These are phyloP conservation scores for Fusarium sp. DNA, from an alignment of 2,329 filamentous ascomycete genomes.

Conservation along the genomic window DNA sequence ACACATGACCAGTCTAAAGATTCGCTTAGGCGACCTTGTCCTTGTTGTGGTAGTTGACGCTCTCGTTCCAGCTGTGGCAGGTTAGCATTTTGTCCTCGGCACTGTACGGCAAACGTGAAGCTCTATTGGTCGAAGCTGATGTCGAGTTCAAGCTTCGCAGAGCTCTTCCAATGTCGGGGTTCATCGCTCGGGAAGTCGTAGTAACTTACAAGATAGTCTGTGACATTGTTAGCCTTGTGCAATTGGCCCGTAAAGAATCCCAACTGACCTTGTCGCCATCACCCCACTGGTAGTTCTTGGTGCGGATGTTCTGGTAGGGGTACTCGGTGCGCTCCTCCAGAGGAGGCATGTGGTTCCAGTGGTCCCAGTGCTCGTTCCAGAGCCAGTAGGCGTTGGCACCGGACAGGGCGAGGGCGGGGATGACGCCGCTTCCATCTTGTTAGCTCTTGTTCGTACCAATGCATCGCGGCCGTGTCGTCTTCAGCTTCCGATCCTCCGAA, in stretches of 20 bases:
- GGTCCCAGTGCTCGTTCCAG: constrained; percentile 97
- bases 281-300: constrained; percentile 96
- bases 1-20: constrained; percentile 25
- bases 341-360: constrained; percentile 86
- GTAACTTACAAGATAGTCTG: constrained; percentile 66
- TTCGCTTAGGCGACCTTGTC: constrained; percentile 71
- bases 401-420: constrained; percentile 79
- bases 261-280: constrained; percentile 88
- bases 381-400: constrained; percentile 87
- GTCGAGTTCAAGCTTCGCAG: constrained; percentile 11
- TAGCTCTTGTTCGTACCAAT: constrained; percentile 28
- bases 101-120: background rate
- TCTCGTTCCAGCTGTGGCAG: constrained; percentile 84
- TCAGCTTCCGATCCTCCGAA: constrained; percentile 28
- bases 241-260: background rate
- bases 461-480: constrained; percentile 16
- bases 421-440: constrained; percentile 70
- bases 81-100: constrained; percentile 30
- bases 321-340: constrained; percentile 94
- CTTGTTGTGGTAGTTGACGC: constrained; percentile 97
- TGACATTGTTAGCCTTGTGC: constrained; percentile 41
- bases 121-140: background rate
- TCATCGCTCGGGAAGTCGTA: constrained; percentile 1
- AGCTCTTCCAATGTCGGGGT: constrained; percentile 11
- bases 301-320: constrained; percentile 96